Evolutionary conservation across 768 basidiomycete species (phyloP).

Genomic region (Auricularia heimuer): DNA sequence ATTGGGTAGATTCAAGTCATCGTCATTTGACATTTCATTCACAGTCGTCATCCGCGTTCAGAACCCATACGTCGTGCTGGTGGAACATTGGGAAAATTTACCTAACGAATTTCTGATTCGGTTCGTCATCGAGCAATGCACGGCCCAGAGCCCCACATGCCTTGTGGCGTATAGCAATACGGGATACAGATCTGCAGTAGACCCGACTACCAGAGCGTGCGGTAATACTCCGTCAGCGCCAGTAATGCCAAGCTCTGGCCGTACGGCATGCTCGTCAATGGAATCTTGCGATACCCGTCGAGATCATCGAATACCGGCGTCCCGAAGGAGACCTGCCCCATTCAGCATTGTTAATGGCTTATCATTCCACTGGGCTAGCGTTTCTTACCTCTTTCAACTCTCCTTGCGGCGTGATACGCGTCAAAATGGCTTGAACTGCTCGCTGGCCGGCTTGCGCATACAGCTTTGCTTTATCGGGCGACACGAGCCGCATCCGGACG

Average conservation of each 20-base stretch:
- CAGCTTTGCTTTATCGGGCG: conserved; percentile 23
- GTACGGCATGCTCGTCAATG: conserved; percentile 50
- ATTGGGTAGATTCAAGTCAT: no score
- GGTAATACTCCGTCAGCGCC: conserved; percentile 39
- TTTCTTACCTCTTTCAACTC: conserved; percentile 22
- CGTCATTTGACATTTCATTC: no score
- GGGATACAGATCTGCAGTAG: no score
- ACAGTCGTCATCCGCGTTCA: no score
- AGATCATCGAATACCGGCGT: conserved; percentile 41
- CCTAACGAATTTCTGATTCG: no score
- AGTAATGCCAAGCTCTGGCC: conserved; percentile 43
- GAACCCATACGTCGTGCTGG: no score
- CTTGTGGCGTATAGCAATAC: no score
- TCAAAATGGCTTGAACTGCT: conserved; percentile 33
- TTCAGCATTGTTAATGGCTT: not conserved
- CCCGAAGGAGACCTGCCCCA: conserved; percentile 37
- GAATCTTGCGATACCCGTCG: conserved; percentile 40
- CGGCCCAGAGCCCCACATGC: no score
- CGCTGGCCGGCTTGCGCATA: conserved; percentile 29
- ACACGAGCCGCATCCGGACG: conserved; percentile 32
- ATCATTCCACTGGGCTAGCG: not conserved
- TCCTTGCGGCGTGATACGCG: conserved; percentile 35
- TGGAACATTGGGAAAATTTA: no score
- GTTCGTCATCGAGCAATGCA: no score
- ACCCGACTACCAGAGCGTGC: conserved; percentile 26